Percentiles rank a stretch among this genome's conserved stretches.
Conservation (phyloP, 148 eudicot species). For the Silene uniflora region DNA sequence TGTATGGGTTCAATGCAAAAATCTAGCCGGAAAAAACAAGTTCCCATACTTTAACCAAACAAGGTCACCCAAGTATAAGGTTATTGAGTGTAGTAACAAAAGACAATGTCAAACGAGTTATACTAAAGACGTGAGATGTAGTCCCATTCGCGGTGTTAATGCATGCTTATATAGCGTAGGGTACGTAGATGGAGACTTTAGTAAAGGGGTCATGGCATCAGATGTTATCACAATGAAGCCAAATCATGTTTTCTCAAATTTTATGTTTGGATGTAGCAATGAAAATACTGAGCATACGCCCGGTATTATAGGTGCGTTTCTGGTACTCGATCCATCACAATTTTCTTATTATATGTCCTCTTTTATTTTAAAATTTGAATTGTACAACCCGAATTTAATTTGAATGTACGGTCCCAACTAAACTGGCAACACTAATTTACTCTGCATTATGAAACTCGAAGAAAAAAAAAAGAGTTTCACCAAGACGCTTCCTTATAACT, state of each 20-base stretch:
- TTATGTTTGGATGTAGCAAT: conserved; percentile 11
- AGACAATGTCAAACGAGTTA: background rate
- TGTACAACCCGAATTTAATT: too few species aligned
- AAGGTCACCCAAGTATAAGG: background rate
- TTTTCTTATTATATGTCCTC: too few species aligned
- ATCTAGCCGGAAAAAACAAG: background rate
- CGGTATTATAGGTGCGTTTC: too few species aligned
- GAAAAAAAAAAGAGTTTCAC: too few species aligned
- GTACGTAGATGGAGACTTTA: background rate
- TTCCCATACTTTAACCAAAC: background rate
- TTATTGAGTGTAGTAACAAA: background rate
- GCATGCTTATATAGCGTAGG: background rate
- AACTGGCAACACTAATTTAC: too few species aligned
- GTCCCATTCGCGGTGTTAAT: background rate
- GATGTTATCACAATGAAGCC: background rate
- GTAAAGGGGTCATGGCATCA: background rate
- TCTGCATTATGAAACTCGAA: too few species aligned
- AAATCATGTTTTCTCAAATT: background rate
- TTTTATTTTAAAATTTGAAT: too few species aligned
- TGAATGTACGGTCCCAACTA: too few species aligned
- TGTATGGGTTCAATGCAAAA: conserved; percentile 12
- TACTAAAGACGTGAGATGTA: background rate
- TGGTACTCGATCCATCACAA: too few species aligned
- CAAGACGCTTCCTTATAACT: too few species aligned
- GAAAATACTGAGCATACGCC: background rate